phyloP scores from a whole-genome alignment of 257 asterid genomes.

The Fraxinus anomala region DNA sequence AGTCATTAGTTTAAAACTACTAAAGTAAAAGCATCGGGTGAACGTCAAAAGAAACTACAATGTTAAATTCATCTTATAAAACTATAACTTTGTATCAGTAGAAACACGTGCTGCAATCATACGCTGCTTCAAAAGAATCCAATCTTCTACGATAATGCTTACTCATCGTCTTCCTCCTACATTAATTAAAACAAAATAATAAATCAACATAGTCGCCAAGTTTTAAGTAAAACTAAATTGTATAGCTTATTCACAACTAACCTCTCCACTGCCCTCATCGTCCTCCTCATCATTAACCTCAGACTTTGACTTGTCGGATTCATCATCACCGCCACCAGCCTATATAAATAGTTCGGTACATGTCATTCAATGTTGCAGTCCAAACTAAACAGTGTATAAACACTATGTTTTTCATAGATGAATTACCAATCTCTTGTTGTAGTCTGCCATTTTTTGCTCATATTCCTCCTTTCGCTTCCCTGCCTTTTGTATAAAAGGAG shows the following conservation, averaged over 20 bases:
- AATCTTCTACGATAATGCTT: conserved; percentile 14
- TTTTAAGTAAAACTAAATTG: neutral
- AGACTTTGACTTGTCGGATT: conserved; percentile 73
- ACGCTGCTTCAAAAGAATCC: too few species aligned
- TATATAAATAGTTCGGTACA: conserved; percentile 4
- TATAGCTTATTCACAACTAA: conserved; percentile 23
- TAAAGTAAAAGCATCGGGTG: neutral
- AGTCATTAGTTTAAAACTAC: neutral
- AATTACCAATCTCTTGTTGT: conserved; percentile 62
- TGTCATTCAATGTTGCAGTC: neutral
- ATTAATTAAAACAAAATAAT: neutral
- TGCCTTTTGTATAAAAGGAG: conserved; percentile 52
- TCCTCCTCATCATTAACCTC: conserved; percentile 64
- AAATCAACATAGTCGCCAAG: neutral
- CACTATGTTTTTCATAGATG: neutral
- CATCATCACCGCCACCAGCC: conserved; percentile 54
- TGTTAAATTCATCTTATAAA: conserved; percentile 32
- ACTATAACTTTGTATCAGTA: conserved; percentile 27
- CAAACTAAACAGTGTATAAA: neutral
- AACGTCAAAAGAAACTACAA: conserved; percentile 25
- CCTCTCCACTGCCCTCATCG: conserved; percentile 61
- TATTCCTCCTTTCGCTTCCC: conserved; percentile 60
- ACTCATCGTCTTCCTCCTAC: conserved; percentile 59
- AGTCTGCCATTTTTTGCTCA: conserved; percentile 53
- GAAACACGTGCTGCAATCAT: conserved; percentile 19